phyloP scores from a whole-genome alignment of 768 basidiomycete genomes.

The Podaxis sp. region DNA sequence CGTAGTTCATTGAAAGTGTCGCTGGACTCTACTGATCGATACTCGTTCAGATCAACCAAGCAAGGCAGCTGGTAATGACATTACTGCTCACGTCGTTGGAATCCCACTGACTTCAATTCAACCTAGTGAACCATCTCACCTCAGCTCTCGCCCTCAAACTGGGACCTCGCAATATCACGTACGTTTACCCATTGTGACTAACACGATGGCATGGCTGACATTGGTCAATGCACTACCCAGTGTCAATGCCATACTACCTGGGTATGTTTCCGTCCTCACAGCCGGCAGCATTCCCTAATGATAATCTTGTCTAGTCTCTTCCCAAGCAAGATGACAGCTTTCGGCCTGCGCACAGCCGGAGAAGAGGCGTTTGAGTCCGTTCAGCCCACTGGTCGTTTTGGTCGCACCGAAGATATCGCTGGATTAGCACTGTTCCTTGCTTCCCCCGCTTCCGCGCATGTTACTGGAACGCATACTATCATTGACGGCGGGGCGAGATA shows the following conservation, averaged over 20 bases:
- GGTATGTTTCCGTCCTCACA: slow-evolving; percentile 33
- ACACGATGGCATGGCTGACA: neutral
- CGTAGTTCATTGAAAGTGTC: slow-evolving; percentile 22
- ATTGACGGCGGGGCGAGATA: slow-evolving; percentile 29
- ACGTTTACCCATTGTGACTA: slow-evolving; percentile 22
- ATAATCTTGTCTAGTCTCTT: slow-evolving; percentile 38
- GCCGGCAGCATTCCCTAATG: neutral
- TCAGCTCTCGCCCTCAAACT: slow-evolving; percentile 66
- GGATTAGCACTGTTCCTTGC: slow-evolving; percentile 67
- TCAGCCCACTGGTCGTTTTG: slow-evolving; percentile 74
- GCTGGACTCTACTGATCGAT: neutral
- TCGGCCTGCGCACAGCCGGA: slow-evolving; percentile 52
- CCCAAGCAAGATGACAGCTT: slow-evolving; percentile 84
- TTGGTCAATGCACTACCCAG: slow-evolving; percentile 27
- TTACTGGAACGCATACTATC: slow-evolving; percentile 69
- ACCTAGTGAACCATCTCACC: slow-evolving; percentile 74
- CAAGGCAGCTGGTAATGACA: slow-evolving; percentile 64
- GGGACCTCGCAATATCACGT: slow-evolving; percentile 59
- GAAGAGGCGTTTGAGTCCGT: slow-evolving; percentile 43
- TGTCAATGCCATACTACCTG: slow-evolving; percentile 82
- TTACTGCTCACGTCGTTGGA: neutral
- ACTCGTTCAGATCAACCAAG: slow-evolving; percentile 60
- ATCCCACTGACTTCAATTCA: neutral
- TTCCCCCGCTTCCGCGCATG: slow-evolving; percentile 67
- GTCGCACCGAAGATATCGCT: slow-evolving; percentile 61